phyloP scores from a whole-genome alignment of 2,329 filamentous ascomycete genomes.

The Truncatella angustata region DNA sequence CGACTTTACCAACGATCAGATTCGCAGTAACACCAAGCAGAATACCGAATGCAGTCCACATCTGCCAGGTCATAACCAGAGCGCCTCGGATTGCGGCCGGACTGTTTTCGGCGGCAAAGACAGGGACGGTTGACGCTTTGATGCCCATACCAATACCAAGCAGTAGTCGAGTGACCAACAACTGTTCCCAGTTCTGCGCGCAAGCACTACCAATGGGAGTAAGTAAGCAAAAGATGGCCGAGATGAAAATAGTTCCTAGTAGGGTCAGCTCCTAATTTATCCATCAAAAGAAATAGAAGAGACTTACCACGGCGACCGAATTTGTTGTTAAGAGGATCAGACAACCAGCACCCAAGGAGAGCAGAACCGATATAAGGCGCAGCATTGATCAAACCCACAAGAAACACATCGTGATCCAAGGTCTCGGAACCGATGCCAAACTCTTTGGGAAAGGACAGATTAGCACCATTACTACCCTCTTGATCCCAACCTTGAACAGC shows the following conservation, averaged over 20 bases:
- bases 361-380: conserved; percentile 38
- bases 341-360: conserved; percentile 50
- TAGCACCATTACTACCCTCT: conserved; percentile 37
- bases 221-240: conserved; percentile 15
- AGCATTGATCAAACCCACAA: conserved; percentile 58
- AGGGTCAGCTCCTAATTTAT: neutral
- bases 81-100: conserved; percentile 62
- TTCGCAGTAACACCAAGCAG: conserved; percentile 57
- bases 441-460: conserved; percentile 41
- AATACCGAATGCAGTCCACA: conserved; percentile 49
- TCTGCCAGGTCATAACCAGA: conserved; percentile 69
- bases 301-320: conserved; percentile 40
- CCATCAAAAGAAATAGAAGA: neutral
- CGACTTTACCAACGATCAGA: conserved; percentile 55
- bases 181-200: conserved; percentile 51
- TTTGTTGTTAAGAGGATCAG: conserved; percentile 42
- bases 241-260: conserved; percentile 24
- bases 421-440: conserved; percentile 38
- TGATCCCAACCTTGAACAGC: conserved; percentile 49
- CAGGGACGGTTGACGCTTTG: conserved; percentile 58
- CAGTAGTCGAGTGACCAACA: conserved; percentile 66
- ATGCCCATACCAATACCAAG: conserved; percentile 68
- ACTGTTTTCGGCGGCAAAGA: conserved; percentile 65
- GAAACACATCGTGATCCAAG: conserved; percentile 47
- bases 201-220: conserved; percentile 27